Evolutionary conservation across 495 filamentous ascomycete genomes (phyloP).

Genomic region (Echria macrotheca): DNA sequence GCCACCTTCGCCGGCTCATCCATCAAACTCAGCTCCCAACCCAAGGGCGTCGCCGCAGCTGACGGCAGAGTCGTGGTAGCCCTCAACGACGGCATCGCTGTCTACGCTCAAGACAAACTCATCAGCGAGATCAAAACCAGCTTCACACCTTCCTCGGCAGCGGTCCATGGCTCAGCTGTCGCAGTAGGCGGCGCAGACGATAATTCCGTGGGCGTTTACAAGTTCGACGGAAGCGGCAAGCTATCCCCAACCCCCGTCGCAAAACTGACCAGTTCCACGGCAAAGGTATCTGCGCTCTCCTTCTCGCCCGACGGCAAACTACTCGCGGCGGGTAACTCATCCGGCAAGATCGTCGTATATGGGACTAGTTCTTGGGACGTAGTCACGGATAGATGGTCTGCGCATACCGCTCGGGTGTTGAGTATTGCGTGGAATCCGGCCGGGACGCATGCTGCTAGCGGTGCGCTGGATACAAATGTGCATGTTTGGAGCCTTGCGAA

Average conservation of each 20-base stretch:
- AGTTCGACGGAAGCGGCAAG: conserved; percentile 44
- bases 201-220: conserved; percentile 67
- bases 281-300: conserved; percentile 60
- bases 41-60: conserved; percentile 43
- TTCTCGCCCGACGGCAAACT: conserved; percentile 71
- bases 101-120: conserved; percentile 56
- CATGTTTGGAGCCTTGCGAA: conserved; percentile 85
- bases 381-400: conserved; percentile 77
- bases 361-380: conserved; percentile 53
- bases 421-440: conserved; percentile 74
- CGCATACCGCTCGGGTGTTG: conserved; percentile 83
- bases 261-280: conserved; percentile 47
- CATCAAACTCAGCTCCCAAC: conserved; percentile 45
- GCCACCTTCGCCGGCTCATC: conserved; percentile 45
- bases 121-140: conserved; percentile 40
- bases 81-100: conserved; percentile 56
- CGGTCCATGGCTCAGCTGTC: conserved; percentile 58
- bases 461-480: conserved; percentile 81
- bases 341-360: conserved; percentile 80
- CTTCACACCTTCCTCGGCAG: conserved; percentile 63
- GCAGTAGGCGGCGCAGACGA: conserved; percentile 67
- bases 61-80: conserved; percentile 56
- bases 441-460: conserved; percentile 74
- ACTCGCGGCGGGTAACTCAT: conserved; percentile 76
- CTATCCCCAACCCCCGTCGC: conserved; percentile 31